Conservation (phyloP, 1,284 basidiomycete species). For the Taiwanofungus camphoratus region DNA sequence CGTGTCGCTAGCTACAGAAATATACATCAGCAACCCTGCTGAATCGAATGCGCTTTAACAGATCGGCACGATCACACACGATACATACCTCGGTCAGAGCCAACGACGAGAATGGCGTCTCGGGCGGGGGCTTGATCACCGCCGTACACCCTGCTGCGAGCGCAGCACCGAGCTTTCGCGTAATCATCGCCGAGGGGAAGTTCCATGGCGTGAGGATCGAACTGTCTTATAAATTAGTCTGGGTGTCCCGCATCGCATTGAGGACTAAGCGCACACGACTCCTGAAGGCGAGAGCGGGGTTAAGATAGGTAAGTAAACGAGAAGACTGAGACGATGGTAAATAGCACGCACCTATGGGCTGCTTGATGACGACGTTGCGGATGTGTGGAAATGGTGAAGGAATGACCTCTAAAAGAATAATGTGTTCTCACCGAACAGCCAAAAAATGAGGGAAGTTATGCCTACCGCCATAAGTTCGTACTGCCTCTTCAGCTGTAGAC, state of each 20-base stretch:
- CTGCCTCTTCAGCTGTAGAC: conserved; percentile 76
- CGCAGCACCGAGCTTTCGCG: conserved; percentile 83
- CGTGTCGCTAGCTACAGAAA: conserved; percentile 62
- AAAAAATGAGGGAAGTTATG: conserved; percentile 1
- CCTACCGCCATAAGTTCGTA: conserved; percentile 77
- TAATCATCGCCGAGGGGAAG: conserved; percentile 94
- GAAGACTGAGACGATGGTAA: not conserved
- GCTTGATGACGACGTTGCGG: conserved; percentile 90
- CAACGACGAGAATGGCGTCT: conserved; percentile 92
- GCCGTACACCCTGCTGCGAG: conserved; percentile 94
- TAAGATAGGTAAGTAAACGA: not conserved
- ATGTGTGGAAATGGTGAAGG: conserved; percentile 70
- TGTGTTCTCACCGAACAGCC: not conserved
- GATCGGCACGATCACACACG: not conserved
- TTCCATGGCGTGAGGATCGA: conserved; percentile 85
- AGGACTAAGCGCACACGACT: conserved; percentile 44
- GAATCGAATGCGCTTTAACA: not conserved
- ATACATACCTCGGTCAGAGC: conserved; percentile 73
- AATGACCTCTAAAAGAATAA: conserved; percentile 59
- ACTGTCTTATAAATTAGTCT: conserved; percentile 33
- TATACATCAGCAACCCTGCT: not conserved
- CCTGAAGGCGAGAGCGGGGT: conserved; percentile 27
- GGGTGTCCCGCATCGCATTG: not conserved
- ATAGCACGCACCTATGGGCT: conserved; percentile 72
- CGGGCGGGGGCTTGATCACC: conserved; percentile 93